Percentiles rank a stretch among this genome's conserved stretches.
phyloP scores from a whole-genome alignment of 2,329 filamentous ascomycete genomes.

The Colletotrichum sp. region DNA sequence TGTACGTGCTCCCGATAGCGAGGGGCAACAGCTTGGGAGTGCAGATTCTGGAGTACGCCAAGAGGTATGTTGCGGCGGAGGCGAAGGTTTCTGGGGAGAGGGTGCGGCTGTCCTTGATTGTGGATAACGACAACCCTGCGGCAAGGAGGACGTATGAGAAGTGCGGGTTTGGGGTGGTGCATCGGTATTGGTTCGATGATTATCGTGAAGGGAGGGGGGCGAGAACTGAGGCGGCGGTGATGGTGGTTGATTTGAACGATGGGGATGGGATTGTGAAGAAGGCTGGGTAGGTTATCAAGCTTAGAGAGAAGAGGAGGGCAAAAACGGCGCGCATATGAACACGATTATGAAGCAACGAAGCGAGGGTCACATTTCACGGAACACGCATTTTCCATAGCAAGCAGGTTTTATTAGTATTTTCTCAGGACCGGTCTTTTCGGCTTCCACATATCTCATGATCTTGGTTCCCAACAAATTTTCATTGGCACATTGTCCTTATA shows the following conservation, averaged over 20 bases:
- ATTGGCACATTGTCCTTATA: too few relatives aligned
- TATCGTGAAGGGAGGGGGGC: neutral
- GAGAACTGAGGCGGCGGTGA: constrained; percentile 15
- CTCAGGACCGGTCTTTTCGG: neutral
- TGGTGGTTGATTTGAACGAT: neutral
- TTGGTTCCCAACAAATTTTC: too few relatives aligned
- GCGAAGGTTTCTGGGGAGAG: neutral
- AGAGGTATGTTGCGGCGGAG: neutral
- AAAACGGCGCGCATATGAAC: neutral
- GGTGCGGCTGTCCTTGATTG: neutral
- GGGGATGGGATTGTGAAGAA: neutral
- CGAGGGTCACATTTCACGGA: neutral
- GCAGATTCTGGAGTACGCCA: neutral
- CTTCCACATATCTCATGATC: neutral
- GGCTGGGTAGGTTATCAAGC: neutral
- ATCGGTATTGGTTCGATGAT: constrained; percentile 19
- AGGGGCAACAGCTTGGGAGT: neutral
- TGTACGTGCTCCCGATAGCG: constrained; percentile 5
- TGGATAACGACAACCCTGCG: constrained; percentile 7
- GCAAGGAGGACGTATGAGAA: constrained; percentile 1
- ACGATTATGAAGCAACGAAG: neutral
- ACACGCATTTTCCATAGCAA: neutral
- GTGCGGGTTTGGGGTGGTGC: neutral
- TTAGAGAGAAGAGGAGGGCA: neutral
- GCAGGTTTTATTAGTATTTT: fast-evolving